Percentiles rank a stretch among this genome's conserved stretches.
These are phyloP conservation scores for Colletotrichum acutatum DNA, from an alignment of 2,329 filamentous ascomycete species.

Conservation along the genomic window DNA sequence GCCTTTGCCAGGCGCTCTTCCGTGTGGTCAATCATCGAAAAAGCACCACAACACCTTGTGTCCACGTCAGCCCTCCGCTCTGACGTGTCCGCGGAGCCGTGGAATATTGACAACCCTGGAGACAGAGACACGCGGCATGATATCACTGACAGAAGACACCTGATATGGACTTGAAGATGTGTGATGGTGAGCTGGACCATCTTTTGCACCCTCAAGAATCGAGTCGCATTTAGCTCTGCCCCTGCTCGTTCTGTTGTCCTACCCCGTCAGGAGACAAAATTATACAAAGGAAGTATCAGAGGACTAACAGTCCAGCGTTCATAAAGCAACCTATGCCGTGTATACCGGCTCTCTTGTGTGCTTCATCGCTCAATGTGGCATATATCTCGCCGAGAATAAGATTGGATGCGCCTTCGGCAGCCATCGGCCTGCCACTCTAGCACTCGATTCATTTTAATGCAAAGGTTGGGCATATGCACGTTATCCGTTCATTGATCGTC, in stretches of 20 bases:
- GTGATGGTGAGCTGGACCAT: not conserved
- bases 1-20: not conserved
- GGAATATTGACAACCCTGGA: slow-evolving; percentile 2
- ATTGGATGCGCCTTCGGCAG: not conserved
- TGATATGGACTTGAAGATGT: not conserved
- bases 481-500: not conserved
- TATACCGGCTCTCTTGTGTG: not conserved
- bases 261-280: not conserved
- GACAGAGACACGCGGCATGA: not conserved
- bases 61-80: too few species aligned
- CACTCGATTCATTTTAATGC: not conserved
- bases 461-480: not conserved
- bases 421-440: not conserved
- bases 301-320: not conserved
- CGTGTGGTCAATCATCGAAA: not conserved
- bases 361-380: not conserved
- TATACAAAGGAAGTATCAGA: not conserved
- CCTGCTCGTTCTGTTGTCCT: not conserved
- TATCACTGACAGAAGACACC: not conserved
- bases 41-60: not conserved
- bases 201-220: not conserved
- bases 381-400: not conserved
- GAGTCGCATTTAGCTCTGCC: not conserved
- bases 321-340: not conserved
- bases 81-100: too few species aligned